A percentile compares a stretch with the other conserved stretches of the same genome.
Conservation (phyloP, 257 asterid species). For the Dorcoceras hygrometricum region DNA sequence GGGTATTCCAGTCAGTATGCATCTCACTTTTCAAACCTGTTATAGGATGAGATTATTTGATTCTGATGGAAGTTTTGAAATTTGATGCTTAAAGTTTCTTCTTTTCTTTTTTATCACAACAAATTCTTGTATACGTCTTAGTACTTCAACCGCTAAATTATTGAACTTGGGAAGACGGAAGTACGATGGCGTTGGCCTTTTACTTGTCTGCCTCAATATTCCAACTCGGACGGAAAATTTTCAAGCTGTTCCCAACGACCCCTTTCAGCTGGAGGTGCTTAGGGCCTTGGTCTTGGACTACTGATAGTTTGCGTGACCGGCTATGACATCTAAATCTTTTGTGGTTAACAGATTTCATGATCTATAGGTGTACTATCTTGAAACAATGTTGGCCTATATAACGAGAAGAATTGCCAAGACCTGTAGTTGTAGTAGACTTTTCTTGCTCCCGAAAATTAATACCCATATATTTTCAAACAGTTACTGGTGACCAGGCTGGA, state of each 20-base stretch:
- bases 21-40: neutral
- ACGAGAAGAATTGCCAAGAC: neutral
- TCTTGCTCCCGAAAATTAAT: neutral
- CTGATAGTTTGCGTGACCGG: neutral
- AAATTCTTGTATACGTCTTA: no score
- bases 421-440: neutral
- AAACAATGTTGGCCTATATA: neutral
- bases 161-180: neutral
- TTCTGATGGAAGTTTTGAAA: neutral
- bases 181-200: neutral
- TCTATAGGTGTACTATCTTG: neutral
- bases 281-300: neutral
- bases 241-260: neutral
- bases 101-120: no score
- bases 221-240: neutral
- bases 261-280: neutral
- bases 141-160: neutral
- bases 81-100: neutral
- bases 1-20: neutral
- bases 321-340: neutral
- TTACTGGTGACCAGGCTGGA: neutral
- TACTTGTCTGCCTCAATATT: neutral
- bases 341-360: neutral
- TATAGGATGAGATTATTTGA: slow-evolving; percentile 5
- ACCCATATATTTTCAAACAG: neutral